Evolutionary conservation across 495 filamentous ascomycete species (phyloP).

Genomic region (Parmelia sp.): DNA sequence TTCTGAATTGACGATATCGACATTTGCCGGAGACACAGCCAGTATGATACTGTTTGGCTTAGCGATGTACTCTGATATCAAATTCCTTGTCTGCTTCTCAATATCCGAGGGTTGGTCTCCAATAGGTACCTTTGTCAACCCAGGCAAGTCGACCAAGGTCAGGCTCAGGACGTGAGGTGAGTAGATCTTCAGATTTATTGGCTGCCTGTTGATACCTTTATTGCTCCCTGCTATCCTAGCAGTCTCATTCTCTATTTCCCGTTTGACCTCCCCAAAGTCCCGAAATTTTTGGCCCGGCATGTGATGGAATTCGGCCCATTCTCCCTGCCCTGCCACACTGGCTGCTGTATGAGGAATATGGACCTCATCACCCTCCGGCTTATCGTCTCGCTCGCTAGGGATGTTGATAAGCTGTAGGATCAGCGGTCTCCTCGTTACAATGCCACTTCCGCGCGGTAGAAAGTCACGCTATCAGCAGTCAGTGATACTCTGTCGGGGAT

Average conservation of each 20-base stretch:
- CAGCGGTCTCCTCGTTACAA: conserved; percentile 88
- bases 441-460: conserved; percentile 89
- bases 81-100: conserved; percentile 94
- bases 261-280: conserved; percentile 86
- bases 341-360: conserved; percentile 64
- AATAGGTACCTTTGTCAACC: conserved; percentile 96
- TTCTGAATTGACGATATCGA: conserved; percentile 97
- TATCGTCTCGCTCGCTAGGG: conserved; percentile 67
- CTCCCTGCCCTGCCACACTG: conserved; percentile 62
- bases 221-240: conserved; percentile 92
- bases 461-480: conserved; percentile 61
- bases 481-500: not conserved
- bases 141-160: conserved; percentile 92
- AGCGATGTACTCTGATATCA: conserved; percentile 97
- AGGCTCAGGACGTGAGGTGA: conserved; percentile 95
- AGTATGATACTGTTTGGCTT: conserved; percentile 98
- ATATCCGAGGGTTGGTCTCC: conserved; percentile 97
- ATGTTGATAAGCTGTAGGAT: conserved; percentile 98
- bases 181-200: conserved; percentile 98
- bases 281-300: conserved; percentile 83
- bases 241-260: conserved; percentile 96
- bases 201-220: conserved; percentile 95
- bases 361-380: conserved; percentile 57
- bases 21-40: conserved; percentile 95
- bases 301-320: conserved; percentile 98